These are phyloP conservation scores for Annulohypoxylon stygium DNA, from an alignment of 495 filamentous ascomycete genomes.

Conservation along the genomic window DNA sequence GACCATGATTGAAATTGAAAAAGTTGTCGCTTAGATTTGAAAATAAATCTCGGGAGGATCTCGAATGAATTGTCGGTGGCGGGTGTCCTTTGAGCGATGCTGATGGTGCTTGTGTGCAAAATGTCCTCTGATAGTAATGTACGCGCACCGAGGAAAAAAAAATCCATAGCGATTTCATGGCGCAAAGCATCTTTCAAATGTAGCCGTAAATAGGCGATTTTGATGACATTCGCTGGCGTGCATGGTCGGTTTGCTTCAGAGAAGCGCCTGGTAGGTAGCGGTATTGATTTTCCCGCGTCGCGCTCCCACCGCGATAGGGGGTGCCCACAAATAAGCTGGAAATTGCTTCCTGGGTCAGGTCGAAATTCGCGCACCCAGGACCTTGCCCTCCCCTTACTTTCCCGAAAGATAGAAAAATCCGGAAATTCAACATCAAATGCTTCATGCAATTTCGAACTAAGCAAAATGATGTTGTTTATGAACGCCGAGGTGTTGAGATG, in stretches of 20 bases:
- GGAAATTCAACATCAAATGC: background rate
- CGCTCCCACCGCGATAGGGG: conserved; percentile 1
- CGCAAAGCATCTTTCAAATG: background rate
- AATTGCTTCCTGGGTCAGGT: conserved; percentile 6
- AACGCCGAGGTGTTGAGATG: background rate
- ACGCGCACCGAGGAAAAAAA: background rate
- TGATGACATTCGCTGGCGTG: background rate
- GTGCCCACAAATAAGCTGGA: background rate
- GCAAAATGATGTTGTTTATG: background rate
- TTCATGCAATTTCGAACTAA: background rate
- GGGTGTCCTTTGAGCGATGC: background rate
- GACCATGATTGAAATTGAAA: background rate
- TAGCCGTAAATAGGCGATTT: background rate
- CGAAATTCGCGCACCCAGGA: background rate
- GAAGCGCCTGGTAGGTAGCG: background rate
- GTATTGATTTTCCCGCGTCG: background rate
- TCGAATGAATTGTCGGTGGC: background rate
- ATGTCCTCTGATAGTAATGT: background rate
- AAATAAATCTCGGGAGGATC: background rate
- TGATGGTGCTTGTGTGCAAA: background rate
- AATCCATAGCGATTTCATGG: background rate
- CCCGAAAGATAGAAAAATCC: background rate
- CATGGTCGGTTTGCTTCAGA: background rate
- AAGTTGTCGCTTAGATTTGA: background rate
- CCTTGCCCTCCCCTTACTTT: background rate